Evolutionary conservation across 2,329 filamentous ascomycete genomes (phyloP).

Genomic region (Ophiostoma perfectum): DNA sequence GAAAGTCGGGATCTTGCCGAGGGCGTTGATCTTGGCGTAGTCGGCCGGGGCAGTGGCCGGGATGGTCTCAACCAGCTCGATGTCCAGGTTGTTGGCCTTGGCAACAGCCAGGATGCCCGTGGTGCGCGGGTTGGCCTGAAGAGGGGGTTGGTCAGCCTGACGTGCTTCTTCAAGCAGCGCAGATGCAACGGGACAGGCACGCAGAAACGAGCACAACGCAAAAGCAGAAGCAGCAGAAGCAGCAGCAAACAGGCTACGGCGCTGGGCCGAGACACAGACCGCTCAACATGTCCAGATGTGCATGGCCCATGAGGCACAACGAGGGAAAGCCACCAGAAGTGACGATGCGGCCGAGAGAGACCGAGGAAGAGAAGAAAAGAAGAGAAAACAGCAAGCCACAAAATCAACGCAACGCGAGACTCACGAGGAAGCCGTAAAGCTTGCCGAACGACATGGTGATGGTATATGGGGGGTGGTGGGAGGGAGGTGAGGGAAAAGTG

Average conservation of each 20-base stretch:
- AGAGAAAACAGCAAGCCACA: constrained; percentile 15
- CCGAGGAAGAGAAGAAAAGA: neutral
- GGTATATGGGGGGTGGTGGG: constrained; percentile 29
- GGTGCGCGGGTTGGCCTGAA: constrained; percentile 81
- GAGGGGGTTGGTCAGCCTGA: constrained; percentile 25
- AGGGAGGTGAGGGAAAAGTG: constrained; percentile 27
- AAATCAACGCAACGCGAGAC: constrained; percentile 26
- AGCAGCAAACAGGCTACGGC: neutral
- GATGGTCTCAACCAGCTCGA: constrained; percentile 74
- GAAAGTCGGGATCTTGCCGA: constrained; percentile 90
- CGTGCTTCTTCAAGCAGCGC: constrained; percentile 18
- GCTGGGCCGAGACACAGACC: neutral
- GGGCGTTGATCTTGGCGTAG: constrained; percentile 78
- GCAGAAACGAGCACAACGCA: constrained; percentile 16
- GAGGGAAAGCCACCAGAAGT: neutral
- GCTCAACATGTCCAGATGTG: neutral
- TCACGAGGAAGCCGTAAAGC: constrained; percentile 82
- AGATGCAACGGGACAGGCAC: constrained; percentile 2
- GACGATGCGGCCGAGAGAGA: neutral
- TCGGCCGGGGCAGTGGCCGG: constrained; percentile 62
- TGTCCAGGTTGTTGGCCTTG: constrained; percentile 92
- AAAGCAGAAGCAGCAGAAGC: constrained; percentile 7
- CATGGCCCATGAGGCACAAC: neutral
- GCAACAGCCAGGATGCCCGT: constrained; percentile 85
- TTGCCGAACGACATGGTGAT: constrained; percentile 93